Evolutionary conservation across 1,139 yeast species (phyloP).

Genomic region (Yamadazyma sp.): DNA sequence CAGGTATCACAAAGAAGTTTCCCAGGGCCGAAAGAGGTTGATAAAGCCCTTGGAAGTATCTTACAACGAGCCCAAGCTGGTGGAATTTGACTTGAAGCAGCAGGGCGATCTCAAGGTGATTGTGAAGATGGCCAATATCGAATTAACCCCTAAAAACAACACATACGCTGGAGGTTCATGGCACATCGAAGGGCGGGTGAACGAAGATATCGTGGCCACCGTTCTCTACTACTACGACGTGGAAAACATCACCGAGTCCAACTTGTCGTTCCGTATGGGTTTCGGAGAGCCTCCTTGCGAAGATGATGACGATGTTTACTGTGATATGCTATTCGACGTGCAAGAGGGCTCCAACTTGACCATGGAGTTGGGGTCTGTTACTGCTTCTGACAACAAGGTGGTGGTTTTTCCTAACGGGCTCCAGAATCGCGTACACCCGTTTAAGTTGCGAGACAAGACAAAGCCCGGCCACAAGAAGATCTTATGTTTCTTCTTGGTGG

Average conservation of each 20-base stretch:
- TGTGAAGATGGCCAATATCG: conserved; percentile 43
- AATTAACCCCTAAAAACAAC: conserved; percentile 43
- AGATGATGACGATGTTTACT: conserved; percentile 31
- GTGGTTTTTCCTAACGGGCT: conserved; percentile 40
- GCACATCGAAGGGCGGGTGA: conserved; percentile 47
- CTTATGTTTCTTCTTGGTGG: conserved; percentile 41
- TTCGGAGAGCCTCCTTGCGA: conserved; percentile 38
- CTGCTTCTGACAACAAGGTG: conserved; percentile 27
- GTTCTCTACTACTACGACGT: conserved; percentile 43
- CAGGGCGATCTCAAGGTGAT: conserved; percentile 34
- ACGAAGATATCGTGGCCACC: conserved; percentile 46
- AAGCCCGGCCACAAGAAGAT: conserved; percentile 43
- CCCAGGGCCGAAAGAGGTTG: no score
- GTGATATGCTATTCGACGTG: conserved; percentile 28
- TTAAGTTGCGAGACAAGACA: conserved; percentile 33
- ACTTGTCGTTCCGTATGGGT: conserved; percentile 31
- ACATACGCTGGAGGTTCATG: conserved; percentile 42
- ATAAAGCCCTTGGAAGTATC: conserved; percentile 8
- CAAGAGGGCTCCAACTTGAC: conserved; percentile 29
- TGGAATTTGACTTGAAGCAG: conserved; percentile 18
- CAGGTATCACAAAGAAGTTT: background rate
- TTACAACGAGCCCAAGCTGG: conserved; percentile 21
- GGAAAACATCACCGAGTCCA: conserved; percentile 39
- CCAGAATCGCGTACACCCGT: conserved; percentile 44
- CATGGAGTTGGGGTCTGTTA: conserved; percentile 24